These are phyloP conservation scores for Solanum neorickii DNA, from an alignment of 257 asterid genomes.

Conservation along the genomic window DNA sequence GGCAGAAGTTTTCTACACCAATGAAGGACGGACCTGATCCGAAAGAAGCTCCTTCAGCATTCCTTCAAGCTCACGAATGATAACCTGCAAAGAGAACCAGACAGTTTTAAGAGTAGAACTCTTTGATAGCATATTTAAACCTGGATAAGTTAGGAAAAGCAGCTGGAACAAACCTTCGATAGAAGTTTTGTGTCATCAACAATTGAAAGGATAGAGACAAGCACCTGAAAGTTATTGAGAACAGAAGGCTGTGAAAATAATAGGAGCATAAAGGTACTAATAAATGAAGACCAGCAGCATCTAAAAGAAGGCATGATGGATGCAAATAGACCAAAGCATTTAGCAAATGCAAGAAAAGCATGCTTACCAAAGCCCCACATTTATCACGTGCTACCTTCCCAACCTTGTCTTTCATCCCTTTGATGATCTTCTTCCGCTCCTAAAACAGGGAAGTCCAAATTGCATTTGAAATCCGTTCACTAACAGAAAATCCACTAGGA, in stretches of 20 bases:
- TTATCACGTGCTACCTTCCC: conserved; percentile 66
- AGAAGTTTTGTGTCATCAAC: conserved; percentile 94
- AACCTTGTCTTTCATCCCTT: conserved; percentile 73
- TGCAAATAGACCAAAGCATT: neutral
- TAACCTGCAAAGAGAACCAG: conserved; percentile 26
- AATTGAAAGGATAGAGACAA: conserved; percentile 60
- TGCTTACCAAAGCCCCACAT: conserved; percentile 58
- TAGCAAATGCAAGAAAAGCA: conserved; percentile 1
- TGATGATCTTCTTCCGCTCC: conserved; percentile 92
- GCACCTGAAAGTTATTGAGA: conserved; percentile 40
- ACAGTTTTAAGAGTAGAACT: neutral
- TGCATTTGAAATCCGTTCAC: neutral
- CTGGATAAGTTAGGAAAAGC: neutral
- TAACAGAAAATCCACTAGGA: neutral
- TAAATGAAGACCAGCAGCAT: neutral
- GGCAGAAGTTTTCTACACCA: neutral
- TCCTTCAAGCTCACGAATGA: conserved; percentile 58
- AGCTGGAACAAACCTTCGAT: conserved; percentile 53
- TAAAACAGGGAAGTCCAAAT: conserved; percentile 8
- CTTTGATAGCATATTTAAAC: neutral
- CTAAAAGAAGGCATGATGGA: neutral
- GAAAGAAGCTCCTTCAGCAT: conserved; percentile 53
- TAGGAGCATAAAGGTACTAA: neutral
- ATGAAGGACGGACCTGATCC: conserved; percentile 52
- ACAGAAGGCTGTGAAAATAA: neutral